A percentile compares a stretch with the other conserved stretches of the same genome.
Conservation (phyloP, 139 green algal species). For the Edaphochlamys debaryana region DNA sequence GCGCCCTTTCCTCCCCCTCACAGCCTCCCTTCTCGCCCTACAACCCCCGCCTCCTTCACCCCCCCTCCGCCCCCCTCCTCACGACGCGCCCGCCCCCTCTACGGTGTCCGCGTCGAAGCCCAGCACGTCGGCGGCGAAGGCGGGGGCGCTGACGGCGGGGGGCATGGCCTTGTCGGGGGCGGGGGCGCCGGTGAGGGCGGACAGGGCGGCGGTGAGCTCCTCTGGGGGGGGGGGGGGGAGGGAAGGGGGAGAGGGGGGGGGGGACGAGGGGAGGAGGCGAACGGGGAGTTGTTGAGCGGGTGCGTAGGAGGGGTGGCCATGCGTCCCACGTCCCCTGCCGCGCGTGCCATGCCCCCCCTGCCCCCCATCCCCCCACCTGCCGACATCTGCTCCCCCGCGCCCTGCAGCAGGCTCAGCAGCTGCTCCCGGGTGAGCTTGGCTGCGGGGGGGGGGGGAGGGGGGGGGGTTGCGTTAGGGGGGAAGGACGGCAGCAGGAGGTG, state of each 20-base stretch:
- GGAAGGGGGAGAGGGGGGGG: no score
- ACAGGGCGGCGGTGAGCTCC: no score
- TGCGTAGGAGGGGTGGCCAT: no score
- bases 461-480: no score
- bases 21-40: no score
- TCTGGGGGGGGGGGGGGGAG: no score
- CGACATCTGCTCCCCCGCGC: slow-evolving; percentile 63
- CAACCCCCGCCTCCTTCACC: not conserved
- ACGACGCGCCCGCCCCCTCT: not conserved
- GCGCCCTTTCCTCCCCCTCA: no score
- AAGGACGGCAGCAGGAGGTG: not conserved
- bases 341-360: no score
- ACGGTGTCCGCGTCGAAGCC: slow-evolving; percentile 60
- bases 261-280: no score
- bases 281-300: no score
- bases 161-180: slow-evolving; percentile 54
- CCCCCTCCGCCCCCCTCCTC: not conserved
- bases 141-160: slow-evolving; percentile 44
- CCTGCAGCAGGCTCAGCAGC: slow-evolving; percentile 60
- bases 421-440: slow-evolving; percentile 52
- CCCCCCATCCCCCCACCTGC: slow-evolving; percentile 57
- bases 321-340: no score
- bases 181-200: slow-evolving; percentile 54
- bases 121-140: slow-evolving; percentile 67
- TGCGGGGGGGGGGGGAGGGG: not conserved